Base-by-base conservation (phyloP, 768 basidiomycete genomes). In the Pholiota molesta region DNA sequence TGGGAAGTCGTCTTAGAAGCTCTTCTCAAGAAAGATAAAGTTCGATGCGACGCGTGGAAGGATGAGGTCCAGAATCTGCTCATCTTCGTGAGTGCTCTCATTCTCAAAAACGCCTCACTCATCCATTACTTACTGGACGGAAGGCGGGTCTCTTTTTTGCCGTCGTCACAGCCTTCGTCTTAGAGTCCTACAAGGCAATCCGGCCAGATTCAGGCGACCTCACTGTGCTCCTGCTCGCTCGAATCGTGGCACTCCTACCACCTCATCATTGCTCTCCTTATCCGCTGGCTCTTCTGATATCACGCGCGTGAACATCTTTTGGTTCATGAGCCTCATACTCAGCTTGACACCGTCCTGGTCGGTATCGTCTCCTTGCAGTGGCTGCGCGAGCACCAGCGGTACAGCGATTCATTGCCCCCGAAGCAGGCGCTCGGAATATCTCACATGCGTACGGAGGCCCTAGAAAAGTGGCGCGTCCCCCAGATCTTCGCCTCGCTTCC, bases 111-210 rank as follows among this genome's bases (percentile, higher is more conserved):
- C 13, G 17, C 52, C 33, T 49, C 3, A 14, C 42, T 21, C 52
- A 21, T 31, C 9, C 31, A 9, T 5, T 7, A 40, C 19, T 8
- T 19, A 16, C 35, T 31, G 31, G 26, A 19, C 26, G 19, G 9
- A 40, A 72, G 71, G 67, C 69, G 55, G 70, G 70, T 49, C 66
- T 72, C n/a, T 72, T 69, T 59, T 72, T 69, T 16, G 66, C 68
- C 4, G 65, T 69, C 16, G 62, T 67, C 2, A 69, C 70, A 1
- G 68, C 61, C 8, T 71, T 71, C 57, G 59, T 62, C 1, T 51
- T 71, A 21, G 60, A 71, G 47, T 62, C 68, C n/a, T 69, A 67
- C 57, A 59, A 63, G 51, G 21, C 31, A 16, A 59, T 71, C 14
- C 55, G 65, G 23, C 55, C 55, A 13, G 67, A 69, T 59, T 55